A percentile compares a stretch with the other conserved stretches of the same genome.
Conservation (phyloP, 768 basidiomycete genomes). For the Butyriboletus loyo region DNA sequence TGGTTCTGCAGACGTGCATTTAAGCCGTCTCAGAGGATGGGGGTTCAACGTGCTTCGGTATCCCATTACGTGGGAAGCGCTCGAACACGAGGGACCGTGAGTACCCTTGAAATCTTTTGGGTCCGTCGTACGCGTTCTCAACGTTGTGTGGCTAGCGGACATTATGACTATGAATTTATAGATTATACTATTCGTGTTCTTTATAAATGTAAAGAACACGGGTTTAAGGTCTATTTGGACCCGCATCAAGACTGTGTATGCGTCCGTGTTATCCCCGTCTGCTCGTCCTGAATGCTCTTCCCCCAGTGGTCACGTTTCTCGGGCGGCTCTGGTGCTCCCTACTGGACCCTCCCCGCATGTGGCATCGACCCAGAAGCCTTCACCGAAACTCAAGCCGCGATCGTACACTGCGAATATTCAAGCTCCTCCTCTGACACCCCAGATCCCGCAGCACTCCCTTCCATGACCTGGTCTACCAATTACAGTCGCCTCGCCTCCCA, state of each 20-base stretch:
- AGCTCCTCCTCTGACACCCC: constrained; percentile 42
- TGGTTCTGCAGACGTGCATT: constrained; percentile 79
- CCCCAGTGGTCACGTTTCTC: constrained; percentile 91
- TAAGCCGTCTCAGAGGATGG: constrained; percentile 85
- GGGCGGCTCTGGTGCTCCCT: constrained; percentile 92
- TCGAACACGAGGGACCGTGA: constrained; percentile 95
- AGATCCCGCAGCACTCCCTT: constrained; percentile 73
- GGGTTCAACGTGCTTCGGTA: constrained; percentile 86
- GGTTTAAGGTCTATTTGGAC: constrained; percentile 90
- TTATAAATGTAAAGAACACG: constrained; percentile 88
- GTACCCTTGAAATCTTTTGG: too few relatives aligned
- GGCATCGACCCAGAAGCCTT: constrained; percentile 86
- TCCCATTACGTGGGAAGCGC: constrained; percentile 90
- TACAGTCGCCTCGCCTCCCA: constrained; percentile 86
- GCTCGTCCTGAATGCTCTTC: neutral
- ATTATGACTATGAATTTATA: constrained; percentile 89
- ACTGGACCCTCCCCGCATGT: constrained; percentile 88
- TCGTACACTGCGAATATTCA: constrained; percentile 89
- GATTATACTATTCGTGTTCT: constrained; percentile 86
- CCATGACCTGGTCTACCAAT: constrained; percentile 98
- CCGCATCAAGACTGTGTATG: constrained; percentile 94
- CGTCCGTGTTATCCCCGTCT: constrained; percentile 10
- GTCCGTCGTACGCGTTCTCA: too few relatives aligned
- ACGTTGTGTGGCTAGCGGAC: constrained; percentile 50
- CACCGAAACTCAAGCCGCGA: constrained; percentile 79